phyloP scores from a whole-genome alignment of 2,329 filamentous ascomycete species.

The Xylariaceae sp. region DNA sequence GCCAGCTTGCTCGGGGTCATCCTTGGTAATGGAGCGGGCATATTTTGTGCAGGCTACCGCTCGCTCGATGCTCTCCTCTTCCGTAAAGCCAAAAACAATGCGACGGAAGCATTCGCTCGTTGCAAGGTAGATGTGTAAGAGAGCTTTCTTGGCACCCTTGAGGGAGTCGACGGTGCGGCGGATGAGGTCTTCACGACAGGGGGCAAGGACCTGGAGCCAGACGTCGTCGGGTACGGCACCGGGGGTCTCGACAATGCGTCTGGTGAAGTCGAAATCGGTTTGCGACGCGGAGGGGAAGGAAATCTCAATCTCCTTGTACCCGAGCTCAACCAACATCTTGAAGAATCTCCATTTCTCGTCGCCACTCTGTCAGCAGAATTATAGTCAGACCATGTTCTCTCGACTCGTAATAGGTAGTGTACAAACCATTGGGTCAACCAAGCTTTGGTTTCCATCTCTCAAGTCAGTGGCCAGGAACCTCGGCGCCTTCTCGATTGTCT shows the following conservation, averaged over 20 bases:
- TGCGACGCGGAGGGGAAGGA: slow-evolving; percentile 94
- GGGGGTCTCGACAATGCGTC: slow-evolving; percentile 81
- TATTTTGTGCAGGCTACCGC: slow-evolving; percentile 86
- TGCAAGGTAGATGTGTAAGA: slow-evolving; percentile 94
- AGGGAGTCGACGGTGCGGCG: slow-evolving; percentile 85
- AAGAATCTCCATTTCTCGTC: slow-evolving; percentile 96
- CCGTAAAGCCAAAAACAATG: slow-evolving; percentile 85
- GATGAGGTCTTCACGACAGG: slow-evolving; percentile 91
- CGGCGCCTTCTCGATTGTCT: slow-evolving; percentile 79
- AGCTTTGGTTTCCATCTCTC: slow-evolving; percentile 90
- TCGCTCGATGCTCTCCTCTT: slow-evolving; percentile 78
- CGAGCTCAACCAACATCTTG: slow-evolving; percentile 87
- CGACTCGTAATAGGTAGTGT: background rate
- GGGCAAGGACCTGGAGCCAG: slow-evolving; percentile 87
- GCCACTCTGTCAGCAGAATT: slow-evolving; percentile 64
- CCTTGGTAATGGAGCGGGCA: slow-evolving; percentile 88
- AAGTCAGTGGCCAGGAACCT: slow-evolving; percentile 89
- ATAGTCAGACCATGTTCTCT: slow-evolving; percentile 10
- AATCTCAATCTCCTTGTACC: slow-evolving; percentile 97
- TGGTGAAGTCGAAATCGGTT: slow-evolving; percentile 94
- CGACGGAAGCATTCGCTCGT: slow-evolving; percentile 94
- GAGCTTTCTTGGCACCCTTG: slow-evolving; percentile 86
- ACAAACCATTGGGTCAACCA: slow-evolving; percentile 88
- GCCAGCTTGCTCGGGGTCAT: slow-evolving; percentile 58
- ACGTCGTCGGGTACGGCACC: slow-evolving; percentile 86